Base-by-base conservation (phyloP, 2,329 filamentous ascomycete genomes). In the Colletotrichum nymphaeae region DNA sequence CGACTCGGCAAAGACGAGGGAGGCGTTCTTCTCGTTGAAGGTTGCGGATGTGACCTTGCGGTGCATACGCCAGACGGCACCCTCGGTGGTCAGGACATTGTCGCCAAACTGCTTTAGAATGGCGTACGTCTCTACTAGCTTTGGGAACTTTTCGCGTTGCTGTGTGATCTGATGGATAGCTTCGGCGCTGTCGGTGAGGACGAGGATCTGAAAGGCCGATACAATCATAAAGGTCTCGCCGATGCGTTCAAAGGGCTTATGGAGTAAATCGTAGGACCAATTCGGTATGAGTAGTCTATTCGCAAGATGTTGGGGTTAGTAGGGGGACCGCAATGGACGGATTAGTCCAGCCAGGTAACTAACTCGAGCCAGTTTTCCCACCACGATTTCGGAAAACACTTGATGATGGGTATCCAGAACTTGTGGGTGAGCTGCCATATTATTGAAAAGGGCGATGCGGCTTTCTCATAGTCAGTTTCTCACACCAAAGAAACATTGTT, bases 21-120 rank as follows among this genome's bases (percentile, higher is more conserved):
- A 85, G 69, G 94, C 92, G 80, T 94, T 95, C 82, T 88, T 91
- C 83, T 96, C 94, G 70, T 92, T 94, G 81, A 96, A 95, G 4
- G 90, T 90, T 0, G 93, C 90, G 32, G 91, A 89, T 0, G 91
- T 93, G 56, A 92, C 88, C 82, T 93, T 94, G 74, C 93, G 89
- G 80, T 96, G 93, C 81, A 89, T 87, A 37, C 91, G 91, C 94
- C 93, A 96, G 32, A 88, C 82, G 1, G 85, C 79, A 1, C 93
- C 93, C 80, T 95, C 93, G 2, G 92, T 91, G 0, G 90, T 90
- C 26, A 95, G 82, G 1, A 95, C 88, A 79, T 94, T 96, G 69
- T 90, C 87, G 46, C 94, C 93, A 79, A 93, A 95, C 63, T 76
- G 74, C 52, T 74, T 66, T 35, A 94, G 83, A 16, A 89, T 84